Conservation (phyloP, 352 stramenopile genomes). For the Pythium diclinum region DNA sequence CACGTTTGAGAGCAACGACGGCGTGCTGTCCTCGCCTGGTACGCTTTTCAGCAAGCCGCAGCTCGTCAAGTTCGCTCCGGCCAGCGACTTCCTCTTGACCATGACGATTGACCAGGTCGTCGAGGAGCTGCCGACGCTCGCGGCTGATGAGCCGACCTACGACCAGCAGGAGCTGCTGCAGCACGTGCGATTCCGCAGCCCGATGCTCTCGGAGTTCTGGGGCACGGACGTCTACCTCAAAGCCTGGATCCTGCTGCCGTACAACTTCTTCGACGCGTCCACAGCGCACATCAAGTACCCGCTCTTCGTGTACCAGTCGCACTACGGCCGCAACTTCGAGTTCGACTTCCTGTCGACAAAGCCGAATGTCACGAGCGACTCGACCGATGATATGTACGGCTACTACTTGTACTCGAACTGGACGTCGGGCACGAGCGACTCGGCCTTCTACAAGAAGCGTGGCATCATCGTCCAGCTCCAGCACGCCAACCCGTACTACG, state of each 20-base stretch:
- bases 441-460: slow-evolving; percentile 55
- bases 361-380: slow-evolving; percentile 27
- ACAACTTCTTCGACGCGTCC: slow-evolving; percentile 56
- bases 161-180: slow-evolving; percentile 56
- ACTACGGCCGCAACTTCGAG: slow-evolving; percentile 66
- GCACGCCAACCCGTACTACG: slow-evolving; percentile 79
- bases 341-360: slow-evolving; percentile 42
- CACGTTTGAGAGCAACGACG: slow-evolving; percentile 53
- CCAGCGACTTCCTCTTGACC: slow-evolving; percentile 33
- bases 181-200: slow-evolving; percentile 62
- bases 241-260: slow-evolving; percentile 64
- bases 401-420: slow-evolving; percentile 75
- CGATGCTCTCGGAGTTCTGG: slow-evolving; percentile 63
- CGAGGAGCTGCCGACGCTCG: slow-evolving; percentile 33
- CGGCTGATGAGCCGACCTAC: slow-evolving; percentile 16
- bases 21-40: slow-evolving; percentile 52
- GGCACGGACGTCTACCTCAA: slow-evolving; percentile 66
- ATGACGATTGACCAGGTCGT: slow-evolving; percentile 51
- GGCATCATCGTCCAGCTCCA: slow-evolving; percentile 76
- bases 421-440: slow-evolving; percentile 48
- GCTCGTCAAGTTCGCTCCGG: slow-evolving; percentile 38
- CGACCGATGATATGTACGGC: slow-evolving; percentile 44
- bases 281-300: slow-evolving; percentile 61
- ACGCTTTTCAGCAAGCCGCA: slow-evolving; percentile 58
- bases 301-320: slow-evolving; percentile 73